Evolutionary conservation across 441 rosid species (phyloP), one percentile per base, ranked within the genome.

Genomic region (Eruca vesicaria): DNA sequence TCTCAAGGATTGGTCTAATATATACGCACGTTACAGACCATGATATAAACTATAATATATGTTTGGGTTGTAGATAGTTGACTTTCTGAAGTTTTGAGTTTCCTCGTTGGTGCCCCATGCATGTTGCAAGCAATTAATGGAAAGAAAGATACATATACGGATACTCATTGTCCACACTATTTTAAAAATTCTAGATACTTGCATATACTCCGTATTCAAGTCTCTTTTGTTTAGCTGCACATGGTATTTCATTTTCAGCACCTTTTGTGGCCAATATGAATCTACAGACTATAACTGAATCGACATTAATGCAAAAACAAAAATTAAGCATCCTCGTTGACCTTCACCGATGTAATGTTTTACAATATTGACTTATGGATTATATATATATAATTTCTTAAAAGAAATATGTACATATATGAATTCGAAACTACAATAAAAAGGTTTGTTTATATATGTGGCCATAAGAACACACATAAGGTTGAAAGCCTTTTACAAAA

Each of bases 181-280:
- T 3, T 52, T n/a, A 14, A 52, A n/a, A 43, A n/a, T 43, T 59
- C 11, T 59, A 29, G 4, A 28, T 58, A 58, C 53, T 45, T n/a
- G 20, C 52, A 45, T 48, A 9, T 48, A 48, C 21, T n/a, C 36
- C 11, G 20, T 59, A 4, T 29, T 58, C 63, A 14, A 28, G 11
- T 59, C 14, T 4, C 18, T 29, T 59, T 29, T 48, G 21, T 59
- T 21, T 19, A 62, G 50, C 12, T 72, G 57, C 70, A 55, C 63
- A 26, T 72, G 64, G 16, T 53, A 26, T 36, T 72, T 36, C 36
- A 28, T 58, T 28, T 58, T 58, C 36, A 72, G 15, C 63, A 53
- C 19, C 20, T 11, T 52, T 16, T 11, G 29, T 72, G 57, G 70
- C 53, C 43, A 72, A 53, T 63, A 35, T 53, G 8, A 53, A 33